Evolutionary conservation across 805 yeast genomes (phyloP).

Genomic region (Saccharomycopsis sp.): DNA sequence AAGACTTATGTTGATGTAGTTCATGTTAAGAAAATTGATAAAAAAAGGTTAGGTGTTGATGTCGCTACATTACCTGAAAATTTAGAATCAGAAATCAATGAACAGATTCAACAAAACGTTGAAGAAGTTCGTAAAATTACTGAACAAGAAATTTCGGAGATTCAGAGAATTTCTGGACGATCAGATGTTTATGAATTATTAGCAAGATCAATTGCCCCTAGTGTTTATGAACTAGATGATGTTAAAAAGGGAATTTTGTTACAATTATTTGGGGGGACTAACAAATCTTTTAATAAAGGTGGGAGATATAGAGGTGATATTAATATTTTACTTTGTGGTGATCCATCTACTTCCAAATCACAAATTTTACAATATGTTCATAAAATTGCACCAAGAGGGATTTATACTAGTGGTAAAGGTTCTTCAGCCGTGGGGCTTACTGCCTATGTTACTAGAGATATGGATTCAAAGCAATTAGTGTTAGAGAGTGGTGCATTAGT

Average conservation of each 20-base stretch:
- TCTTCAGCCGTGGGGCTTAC: slow-evolving; percentile 99
- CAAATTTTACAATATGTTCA: slow-evolving; percentile 93
- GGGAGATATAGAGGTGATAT: slow-evolving; percentile 96
- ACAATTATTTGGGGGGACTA: slow-evolving; percentile 93
- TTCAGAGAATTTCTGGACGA: slow-evolving; percentile 55
- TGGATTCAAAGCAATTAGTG: slow-evolving; percentile 88
- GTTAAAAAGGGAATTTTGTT: slow-evolving; percentile 91
- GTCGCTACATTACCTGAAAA: slow-evolving; percentile 41
- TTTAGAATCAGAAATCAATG: slow-evolving; percentile 43
- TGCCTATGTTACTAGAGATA: slow-evolving; percentile 91
- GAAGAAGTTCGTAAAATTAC: slow-evolving; percentile 69
- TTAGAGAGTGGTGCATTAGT: slow-evolving; percentile 95
- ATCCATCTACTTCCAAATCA: slow-evolving; percentile 96
- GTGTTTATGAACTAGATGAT: slow-evolving; percentile 92
- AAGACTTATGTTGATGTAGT: slow-evolving; percentile 94
- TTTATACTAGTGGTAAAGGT: slow-evolving; percentile 97
- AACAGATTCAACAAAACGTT: slow-evolving; percentile 57
- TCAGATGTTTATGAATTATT: slow-evolving; percentile 78
- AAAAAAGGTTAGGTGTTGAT: slow-evolving; percentile 75
- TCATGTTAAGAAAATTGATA: slow-evolving; percentile 82
- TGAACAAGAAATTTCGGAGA: slow-evolving; percentile 60
- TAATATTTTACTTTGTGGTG: slow-evolving; percentile 89
- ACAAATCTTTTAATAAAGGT: slow-evolving; percentile 80
- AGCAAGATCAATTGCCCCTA: slow-evolving; percentile 93
- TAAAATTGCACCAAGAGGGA: slow-evolving; percentile 96